phyloP scores from a whole-genome alignment of 192 early-diverging fungal species.

The Coemansia sp. region DNA sequence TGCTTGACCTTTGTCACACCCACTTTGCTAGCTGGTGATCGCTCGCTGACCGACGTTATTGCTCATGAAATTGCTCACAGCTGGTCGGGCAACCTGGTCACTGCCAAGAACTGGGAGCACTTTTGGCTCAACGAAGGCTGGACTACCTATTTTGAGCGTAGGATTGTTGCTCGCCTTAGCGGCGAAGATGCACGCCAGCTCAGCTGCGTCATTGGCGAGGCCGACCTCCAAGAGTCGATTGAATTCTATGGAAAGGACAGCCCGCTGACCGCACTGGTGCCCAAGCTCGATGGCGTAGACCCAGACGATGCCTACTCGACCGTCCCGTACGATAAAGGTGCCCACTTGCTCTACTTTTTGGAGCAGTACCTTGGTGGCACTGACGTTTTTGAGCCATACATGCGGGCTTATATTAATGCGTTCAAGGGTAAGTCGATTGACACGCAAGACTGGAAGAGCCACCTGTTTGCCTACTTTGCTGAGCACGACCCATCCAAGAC shows the following conservation, averaged over 20 bases:
- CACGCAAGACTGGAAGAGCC: conserved; percentile 86
- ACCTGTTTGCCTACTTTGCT: conserved; percentile 80
- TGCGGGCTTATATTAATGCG: conserved; percentile 77
- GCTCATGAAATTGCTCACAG: conserved; percentile 94
- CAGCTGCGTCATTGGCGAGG: conserved; percentile 82
- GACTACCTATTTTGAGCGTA: conserved; percentile 92
- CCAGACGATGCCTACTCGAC: conserved; percentile 82
- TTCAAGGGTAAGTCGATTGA: conserved; percentile 90
- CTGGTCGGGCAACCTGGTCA: conserved; percentile 90
- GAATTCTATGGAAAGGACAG: conserved; percentile 68
- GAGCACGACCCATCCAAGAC: conserved; percentile 67
- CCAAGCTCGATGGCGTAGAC: conserved; percentile 76
- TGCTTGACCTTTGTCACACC: conserved; percentile 98
- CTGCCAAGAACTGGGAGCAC: conserved; percentile 79
- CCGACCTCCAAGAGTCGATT: conserved; percentile 74
- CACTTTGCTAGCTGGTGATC: conserved; percentile 93
- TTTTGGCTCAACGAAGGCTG: conserved; percentile 98
- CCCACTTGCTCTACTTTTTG: conserved; percentile 90
- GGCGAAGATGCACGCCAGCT: conserved; percentile 84
- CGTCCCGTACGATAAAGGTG: conserved; percentile 97
- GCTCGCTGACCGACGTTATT: conserved; percentile 91
- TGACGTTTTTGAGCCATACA: conserved; percentile 83
- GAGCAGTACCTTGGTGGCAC: conserved; percentile 87
- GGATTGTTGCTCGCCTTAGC: conserved; percentile 80
- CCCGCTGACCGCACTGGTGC: conserved; percentile 72